A percentile compares a stretch with the other conserved stretches of the same genome.
These are phyloP conservation scores for Eucalyptus erythrocorys DNA, from an alignment of 345 rosid species.

Conservation along the genomic window DNA sequence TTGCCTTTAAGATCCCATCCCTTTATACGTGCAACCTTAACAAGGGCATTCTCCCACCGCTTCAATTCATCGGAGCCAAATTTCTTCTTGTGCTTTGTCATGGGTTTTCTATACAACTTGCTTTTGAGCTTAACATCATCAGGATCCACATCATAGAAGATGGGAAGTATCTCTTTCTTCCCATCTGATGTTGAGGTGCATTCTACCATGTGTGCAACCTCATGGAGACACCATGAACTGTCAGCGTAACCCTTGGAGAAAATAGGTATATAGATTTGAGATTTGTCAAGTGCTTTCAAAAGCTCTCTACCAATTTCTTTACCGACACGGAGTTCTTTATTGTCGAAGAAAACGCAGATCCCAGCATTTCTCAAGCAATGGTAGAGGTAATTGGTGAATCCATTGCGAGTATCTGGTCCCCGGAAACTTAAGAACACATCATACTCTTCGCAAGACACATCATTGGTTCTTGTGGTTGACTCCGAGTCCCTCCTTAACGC, in stretches of 20 bases:
- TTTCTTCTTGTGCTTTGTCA: background rate
- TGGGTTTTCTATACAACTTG: accelerated
- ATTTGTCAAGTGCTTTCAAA: background rate
- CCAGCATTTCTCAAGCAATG: background rate
- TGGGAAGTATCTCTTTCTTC: background rate
- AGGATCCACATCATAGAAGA: background rate
- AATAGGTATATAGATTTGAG: background rate
- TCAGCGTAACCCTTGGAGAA: background rate
- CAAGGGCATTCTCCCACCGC: background rate
- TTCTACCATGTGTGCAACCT: background rate
- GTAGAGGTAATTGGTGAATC: background rate
- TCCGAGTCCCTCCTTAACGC: background rate
- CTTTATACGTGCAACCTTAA: background rate
- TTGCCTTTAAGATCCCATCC: background rate
- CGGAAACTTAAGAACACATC: background rate
- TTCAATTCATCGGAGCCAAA: background rate
- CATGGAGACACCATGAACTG: background rate
- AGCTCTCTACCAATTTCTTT: background rate
- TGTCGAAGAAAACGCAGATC: background rate
- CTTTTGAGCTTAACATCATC: background rate
- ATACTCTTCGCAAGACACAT: too few relatives aligned
- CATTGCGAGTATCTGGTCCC: background rate
- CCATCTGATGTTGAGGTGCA: background rate
- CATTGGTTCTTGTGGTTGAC: background rate
- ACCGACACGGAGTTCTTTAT: background rate